Base-by-base conservation (phyloP, 2,329 filamentous ascomycete species). In the Alternaria dauci region DNA sequence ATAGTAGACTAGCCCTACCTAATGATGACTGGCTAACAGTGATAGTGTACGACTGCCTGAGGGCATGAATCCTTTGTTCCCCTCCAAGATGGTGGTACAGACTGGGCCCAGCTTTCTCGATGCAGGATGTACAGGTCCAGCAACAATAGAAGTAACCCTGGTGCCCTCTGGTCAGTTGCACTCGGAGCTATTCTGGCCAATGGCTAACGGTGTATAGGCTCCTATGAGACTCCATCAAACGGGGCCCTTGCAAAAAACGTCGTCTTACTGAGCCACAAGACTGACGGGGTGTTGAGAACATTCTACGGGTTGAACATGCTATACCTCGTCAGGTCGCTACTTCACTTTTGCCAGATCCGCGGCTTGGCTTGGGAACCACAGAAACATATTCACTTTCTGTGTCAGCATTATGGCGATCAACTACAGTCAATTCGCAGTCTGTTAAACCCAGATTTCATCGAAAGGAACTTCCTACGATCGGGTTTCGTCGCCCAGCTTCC, bases 41-140 rank as follows among this genome's bases (percentile, higher is more conserved):
- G 14, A 18, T 30, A 77, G 75, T 12, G 44, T 74, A 52, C 68
- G 63, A 30, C 32, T 76, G 32, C 72, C 72, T 4, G 69, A 67
- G 18, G 69, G 69, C 20, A 72, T 76, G 65, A 76, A 76, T 43
- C 54, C 72, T 2, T 59, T 77, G 11, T 71, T 75, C 12, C 67
- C 74, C 5, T 61, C 70, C 5, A 76, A 75, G 47, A 55, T 76
- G 14, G 63, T 77, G 9, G 52, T 78, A 18, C 65, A 63, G 50
- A 77, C 76, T 8, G 76, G 76, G 12, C 75, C 75, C n/a, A 60
- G 65, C 16, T 69, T 68, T 50, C 74, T 71, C 20, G 74, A 77
- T 44, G 16, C 52, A 18, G 67, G 61, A 11, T 78, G 76, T 30
- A 68, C 67, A 5, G 57, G 68, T 14, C 68, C 66, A 20, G 67